These are phyloP conservation scores for Prunus mongolica DNA, from an alignment of 306 rosid genomes.

Conservation along the genomic window DNA sequence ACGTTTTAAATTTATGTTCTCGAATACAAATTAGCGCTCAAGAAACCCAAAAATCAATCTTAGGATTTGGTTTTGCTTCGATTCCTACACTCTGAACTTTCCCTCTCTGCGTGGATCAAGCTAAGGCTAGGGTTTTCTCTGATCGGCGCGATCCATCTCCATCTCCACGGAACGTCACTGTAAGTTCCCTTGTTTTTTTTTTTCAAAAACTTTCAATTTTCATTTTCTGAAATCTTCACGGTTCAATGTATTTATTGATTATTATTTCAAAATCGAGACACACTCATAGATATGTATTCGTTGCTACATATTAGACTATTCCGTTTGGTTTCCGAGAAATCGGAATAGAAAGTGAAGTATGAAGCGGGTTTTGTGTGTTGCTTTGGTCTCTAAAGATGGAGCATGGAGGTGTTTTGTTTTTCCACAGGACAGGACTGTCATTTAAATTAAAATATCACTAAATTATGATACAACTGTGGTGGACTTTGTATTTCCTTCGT, in stretches of 20 bases:
- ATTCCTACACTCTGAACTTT: slow-evolving; percentile 17
- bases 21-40: too few species aligned
- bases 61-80: slow-evolving; percentile 4
- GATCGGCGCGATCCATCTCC: slow-evolving; percentile 33
- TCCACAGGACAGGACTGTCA: background rate
- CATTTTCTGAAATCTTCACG: background rate
- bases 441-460: background rate
- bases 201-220: background rate
- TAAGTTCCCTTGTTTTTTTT: slow-evolving; percentile 26
- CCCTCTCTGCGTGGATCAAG: slow-evolving; percentile 21
- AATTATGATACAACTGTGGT: background rate
- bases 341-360: background rate
- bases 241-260: background rate
- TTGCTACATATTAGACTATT: background rate
- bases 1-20: background rate
- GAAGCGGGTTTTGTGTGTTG: background rate
- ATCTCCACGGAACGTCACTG: slow-evolving; percentile 25
- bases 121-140: slow-evolving; percentile 46
- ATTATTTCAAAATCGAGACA: background rate
- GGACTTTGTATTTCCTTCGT: background rate
- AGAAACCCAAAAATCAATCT: too few species aligned
- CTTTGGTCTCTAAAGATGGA: background rate
- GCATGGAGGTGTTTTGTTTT: background rate
- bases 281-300: too few species aligned
- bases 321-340: slow-evolving; percentile 11